Base-by-base conservation (phyloP, 2,329 filamentous ascomycete genomes). In the Alternaria consortialis region DNA sequence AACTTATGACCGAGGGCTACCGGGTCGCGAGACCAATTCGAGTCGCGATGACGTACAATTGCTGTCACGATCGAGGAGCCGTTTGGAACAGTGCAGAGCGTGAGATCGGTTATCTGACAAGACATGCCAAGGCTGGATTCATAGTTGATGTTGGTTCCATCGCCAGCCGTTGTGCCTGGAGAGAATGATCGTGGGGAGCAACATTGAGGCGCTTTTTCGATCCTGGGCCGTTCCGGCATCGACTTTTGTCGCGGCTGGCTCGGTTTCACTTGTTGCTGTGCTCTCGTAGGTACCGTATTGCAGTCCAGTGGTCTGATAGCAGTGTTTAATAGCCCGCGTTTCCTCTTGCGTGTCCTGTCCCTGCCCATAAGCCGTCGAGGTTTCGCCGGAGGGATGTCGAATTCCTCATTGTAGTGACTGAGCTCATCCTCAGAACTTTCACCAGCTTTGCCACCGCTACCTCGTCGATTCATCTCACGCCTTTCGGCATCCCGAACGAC, bases 271-370 rank as follows among this genome's bases (percentile, higher is more conserved):
- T 42, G 42, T 44, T 54, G 23, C 15, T n/a, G 25, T 61, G 29
- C 13, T 42, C 12, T 57, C 15, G 25, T 44, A 61, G 48, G 53
- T 50, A 50, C 29, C 17, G 15, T 44, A 32, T 53, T 31, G 36
- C 27, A 51, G 53, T 61, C n/a, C 4, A 57, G 13, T 43, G 7
- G 25, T 51, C 36, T 53, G 11, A 40, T 29, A 61, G 58, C 5
- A 61, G 23, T 61, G 48, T 61, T 61, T n/a, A 11, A 56, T 37
- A 9, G 29, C 52, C n/a, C 5, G 17, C 44, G 46, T 60, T 2
- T 13, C 23, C 7, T 57, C 40, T 43, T n/a, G 13, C 27, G 43
- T 53, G 34, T 34, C 53, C 2, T 36, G 32, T 12, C 29, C 42
- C 36, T 53, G 20, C 7, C 32, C 8, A 9, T 34, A 56, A 0